These are phyloP conservation scores for Cladosporium sp. DNA, from an alignment of 2,329 filamentous ascomycete species.

Conservation along the genomic window DNA sequence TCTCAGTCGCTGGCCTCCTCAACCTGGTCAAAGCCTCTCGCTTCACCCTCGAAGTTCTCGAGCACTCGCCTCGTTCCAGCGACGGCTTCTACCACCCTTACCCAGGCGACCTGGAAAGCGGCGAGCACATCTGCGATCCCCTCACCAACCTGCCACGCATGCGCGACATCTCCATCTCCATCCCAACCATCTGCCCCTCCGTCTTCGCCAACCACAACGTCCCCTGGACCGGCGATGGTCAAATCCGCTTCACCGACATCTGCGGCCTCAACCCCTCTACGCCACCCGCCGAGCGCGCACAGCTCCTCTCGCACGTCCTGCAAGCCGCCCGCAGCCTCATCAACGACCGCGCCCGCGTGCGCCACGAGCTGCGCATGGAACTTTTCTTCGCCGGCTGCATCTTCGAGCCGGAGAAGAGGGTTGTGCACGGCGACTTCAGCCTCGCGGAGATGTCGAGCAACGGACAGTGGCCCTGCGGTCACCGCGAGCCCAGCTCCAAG, in stretches of 20 bases:
- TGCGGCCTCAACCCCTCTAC: slow-evolving; percentile 42
- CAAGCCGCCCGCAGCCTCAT: slow-evolving; percentile 45
- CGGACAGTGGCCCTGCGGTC: slow-evolving; percentile 42
- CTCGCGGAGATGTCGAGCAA: slow-evolving; percentile 43
- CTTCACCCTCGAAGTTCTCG: slow-evolving; percentile 50
- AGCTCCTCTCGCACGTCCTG: slow-evolving; percentile 43
- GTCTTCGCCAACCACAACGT: slow-evolving; percentile 48
- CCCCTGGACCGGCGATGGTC: slow-evolving; percentile 49
- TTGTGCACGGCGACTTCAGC: slow-evolving; percentile 52
- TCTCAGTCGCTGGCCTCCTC: slow-evolving; percentile 55
- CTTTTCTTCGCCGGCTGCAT: slow-evolving; percentile 55
- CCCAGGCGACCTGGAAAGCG: slow-evolving; percentile 44
- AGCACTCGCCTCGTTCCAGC: slow-evolving; percentile 54
- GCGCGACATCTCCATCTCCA: slow-evolving; percentile 50
- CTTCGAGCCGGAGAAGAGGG: slow-evolving; percentile 48
- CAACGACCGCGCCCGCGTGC: slow-evolving; percentile 38
- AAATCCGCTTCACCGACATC: slow-evolving; percentile 51
- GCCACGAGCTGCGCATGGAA: slow-evolving; percentile 47
- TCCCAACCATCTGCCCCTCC: slow-evolving; percentile 50
- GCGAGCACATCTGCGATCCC: slow-evolving; percentile 51
- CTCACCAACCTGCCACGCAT: slow-evolving; percentile 49
- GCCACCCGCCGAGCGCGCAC: slow-evolving; percentile 36
- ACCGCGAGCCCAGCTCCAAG: slow-evolving; percentile 41
- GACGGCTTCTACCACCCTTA: slow-evolving; percentile 55
- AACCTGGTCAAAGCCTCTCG: slow-evolving; percentile 53